Conservation (phyloP, 2,329 filamentous ascomycete genomes). For the Sporothrix sp. region DNA sequence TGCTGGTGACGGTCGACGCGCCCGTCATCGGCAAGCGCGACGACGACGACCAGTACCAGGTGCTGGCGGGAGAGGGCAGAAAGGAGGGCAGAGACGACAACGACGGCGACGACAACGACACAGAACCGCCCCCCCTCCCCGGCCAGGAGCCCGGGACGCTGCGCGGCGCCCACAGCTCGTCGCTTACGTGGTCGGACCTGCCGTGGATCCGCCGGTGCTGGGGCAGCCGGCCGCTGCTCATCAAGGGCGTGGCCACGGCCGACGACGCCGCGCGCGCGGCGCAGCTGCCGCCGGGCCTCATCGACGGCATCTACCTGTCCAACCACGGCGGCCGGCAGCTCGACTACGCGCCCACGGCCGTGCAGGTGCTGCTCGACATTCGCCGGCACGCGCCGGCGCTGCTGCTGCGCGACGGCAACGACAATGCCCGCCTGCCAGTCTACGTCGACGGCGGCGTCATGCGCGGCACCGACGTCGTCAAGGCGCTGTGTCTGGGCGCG, state of each 20-base stretch:
- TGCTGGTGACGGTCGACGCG: constrained; percentile 14
- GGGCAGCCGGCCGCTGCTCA: constrained; percentile 29
- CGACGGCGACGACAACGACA: neutral
- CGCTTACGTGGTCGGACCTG: constrained; percentile 45
- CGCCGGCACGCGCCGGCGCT: constrained; percentile 33
- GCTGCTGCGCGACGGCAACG: no score
- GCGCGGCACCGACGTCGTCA: constrained; percentile 38
- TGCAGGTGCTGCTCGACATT: constrained; percentile 37
- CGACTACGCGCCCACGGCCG: constrained; percentile 34
- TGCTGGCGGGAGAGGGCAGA: neutral
- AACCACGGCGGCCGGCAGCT: constrained; percentile 45
- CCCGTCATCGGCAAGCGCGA: constrained; percentile 14
- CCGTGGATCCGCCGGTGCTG: constrained; percentile 46
- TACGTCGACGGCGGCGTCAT: constrained; percentile 38
- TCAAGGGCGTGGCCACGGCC: constrained; percentile 27
- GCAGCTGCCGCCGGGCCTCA: constrained; percentile 22
- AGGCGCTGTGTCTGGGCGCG: constrained; percentile 37
- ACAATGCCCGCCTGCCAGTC: constrained; percentile 33
- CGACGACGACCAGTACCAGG: constrained; percentile 6
- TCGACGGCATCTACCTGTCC: constrained; percentile 36
- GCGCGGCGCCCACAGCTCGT: constrained; percentile 1
- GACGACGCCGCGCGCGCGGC: constrained; percentile 29
- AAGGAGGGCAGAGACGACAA: neutral
- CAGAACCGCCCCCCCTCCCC: constrained; percentile 2
- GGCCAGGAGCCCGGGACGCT: constrained; percentile 1